Evolutionary conservation across 1,284 basidiomycete species (phyloP).

Genomic region (Schizophyllum commune): DNA sequence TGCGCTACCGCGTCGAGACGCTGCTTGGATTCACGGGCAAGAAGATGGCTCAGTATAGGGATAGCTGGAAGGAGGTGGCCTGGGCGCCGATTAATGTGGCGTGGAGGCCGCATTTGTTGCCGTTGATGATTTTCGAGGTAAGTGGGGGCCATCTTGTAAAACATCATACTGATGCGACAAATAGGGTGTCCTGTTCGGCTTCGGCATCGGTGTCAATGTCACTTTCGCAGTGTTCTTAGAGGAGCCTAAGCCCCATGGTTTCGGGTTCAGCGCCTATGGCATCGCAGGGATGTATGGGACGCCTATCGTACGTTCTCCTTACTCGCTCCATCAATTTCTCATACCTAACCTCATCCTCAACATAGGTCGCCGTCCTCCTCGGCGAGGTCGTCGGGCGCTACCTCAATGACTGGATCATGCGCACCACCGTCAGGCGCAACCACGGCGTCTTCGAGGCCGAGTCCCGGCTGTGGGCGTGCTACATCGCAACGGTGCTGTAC

Average conservation of each 20-base stretch:
- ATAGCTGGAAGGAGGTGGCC: slow-evolving; percentile 42
- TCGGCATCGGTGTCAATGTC: slow-evolving; percentile 63
- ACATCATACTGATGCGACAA: background rate
- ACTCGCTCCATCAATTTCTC: background rate
- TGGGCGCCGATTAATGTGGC: slow-evolving; percentile 44
- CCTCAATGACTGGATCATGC: slow-evolving; percentile 61
- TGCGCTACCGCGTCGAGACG: slow-evolving; percentile 52
- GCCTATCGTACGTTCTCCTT: slow-evolving; percentile 42
- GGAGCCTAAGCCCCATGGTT: slow-evolving; percentile 48
- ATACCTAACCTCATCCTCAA: background rate
- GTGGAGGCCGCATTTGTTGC: slow-evolving; percentile 58
- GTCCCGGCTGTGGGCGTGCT: slow-evolving; percentile 61
- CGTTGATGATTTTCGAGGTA: slow-evolving; percentile 51
- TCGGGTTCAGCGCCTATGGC: slow-evolving; percentile 43
- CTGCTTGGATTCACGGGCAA: slow-evolving; percentile 59
- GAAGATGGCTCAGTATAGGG: slow-evolving; percentile 54
- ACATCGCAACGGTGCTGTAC: slow-evolving; percentile 55
- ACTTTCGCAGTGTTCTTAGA: slow-evolving; percentile 68
- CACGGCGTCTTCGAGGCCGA: slow-evolving; percentile 68
- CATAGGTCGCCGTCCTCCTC: slow-evolving; percentile 55
- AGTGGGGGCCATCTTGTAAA: too few relatives aligned
- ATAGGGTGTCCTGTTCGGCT: slow-evolving; percentile 61
- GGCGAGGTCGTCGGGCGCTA: slow-evolving; percentile 64
- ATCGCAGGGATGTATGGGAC: slow-evolving; percentile 56
- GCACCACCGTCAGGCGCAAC: slow-evolving; percentile 45